Percentiles rank a stretch among this genome's conserved stretches.
These are phyloP conservation scores for Solanum pimpinellifolium DNA, from an alignment of 257 asterid genomes.

Conservation along the genomic window DNA sequence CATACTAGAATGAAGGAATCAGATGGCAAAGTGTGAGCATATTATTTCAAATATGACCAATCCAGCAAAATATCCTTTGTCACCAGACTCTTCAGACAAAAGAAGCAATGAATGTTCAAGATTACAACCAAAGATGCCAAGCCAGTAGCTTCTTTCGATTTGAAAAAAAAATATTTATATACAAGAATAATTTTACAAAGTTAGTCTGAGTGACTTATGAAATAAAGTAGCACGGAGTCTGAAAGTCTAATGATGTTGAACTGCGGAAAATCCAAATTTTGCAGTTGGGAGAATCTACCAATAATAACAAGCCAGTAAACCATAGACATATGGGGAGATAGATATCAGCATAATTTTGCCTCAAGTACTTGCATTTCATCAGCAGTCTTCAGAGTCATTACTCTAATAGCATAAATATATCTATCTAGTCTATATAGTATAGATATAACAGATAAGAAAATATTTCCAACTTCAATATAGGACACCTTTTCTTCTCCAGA, in stretches of 20 bases:
- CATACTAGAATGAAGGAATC: background rate
- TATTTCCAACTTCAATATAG: background rate
- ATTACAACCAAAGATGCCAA: background rate
- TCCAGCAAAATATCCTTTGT: background rate
- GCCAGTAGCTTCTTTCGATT: background rate
- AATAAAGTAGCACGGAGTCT: background rate
- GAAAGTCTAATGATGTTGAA: background rate
- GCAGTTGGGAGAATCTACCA: background rate
- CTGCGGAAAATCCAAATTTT: background rate
- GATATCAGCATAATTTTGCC: background rate
- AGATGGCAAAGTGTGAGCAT: background rate
- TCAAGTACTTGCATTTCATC: background rate
- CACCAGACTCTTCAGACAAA: background rate
- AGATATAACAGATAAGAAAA: background rate
- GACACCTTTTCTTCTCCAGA: background rate
- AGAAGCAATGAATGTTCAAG: background rate
- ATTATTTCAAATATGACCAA: background rate
- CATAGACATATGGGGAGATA: background rate
- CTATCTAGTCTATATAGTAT: background rate
- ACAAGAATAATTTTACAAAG: background rate
- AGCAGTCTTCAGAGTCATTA: background rate
- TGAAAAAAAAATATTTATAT: background rate
- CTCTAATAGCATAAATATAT: background rate
- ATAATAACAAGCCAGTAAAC: background rate
- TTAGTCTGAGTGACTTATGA: background rate